phyloP scores from a whole-genome alignment of 805 yeast species.

The Clavispora carvajalis region DNA sequence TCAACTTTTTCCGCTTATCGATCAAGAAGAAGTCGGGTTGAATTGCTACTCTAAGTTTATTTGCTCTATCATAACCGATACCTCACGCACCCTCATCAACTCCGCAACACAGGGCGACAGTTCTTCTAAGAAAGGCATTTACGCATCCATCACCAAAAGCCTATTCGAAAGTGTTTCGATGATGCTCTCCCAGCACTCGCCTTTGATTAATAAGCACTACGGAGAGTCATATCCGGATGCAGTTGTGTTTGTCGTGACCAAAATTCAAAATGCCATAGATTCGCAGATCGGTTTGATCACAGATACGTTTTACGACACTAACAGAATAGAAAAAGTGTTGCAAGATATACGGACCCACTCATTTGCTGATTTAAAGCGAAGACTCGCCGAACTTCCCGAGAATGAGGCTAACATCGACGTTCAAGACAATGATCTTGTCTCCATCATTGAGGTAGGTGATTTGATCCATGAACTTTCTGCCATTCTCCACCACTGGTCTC shows the following conservation, averaged over 20 bases:
- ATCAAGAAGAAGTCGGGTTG: slow-evolving; percentile 65
- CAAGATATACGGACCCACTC: slow-evolving; percentile 51
- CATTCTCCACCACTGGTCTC: slow-evolving; percentile 80
- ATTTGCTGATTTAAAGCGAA: slow-evolving; percentile 22
- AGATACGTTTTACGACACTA: slow-evolving; percentile 78
- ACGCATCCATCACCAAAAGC: slow-evolving; percentile 56
- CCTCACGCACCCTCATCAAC: slow-evolving; percentile 63
- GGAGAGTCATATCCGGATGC: slow-evolving; percentile 45
- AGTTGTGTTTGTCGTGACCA: slow-evolving; percentile 61
- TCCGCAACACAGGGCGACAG: slow-evolving; percentile 21
- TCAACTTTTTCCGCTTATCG: slow-evolving; percentile 82
- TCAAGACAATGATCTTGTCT: slow-evolving; percentile 33
- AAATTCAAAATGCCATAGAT: slow-evolving; percentile 83
- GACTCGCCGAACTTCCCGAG: slow-evolving; percentile 9
- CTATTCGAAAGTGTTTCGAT: slow-evolving; percentile 80
- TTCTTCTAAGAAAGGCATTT: slow-evolving; percentile 41
- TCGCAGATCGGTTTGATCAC: slow-evolving; percentile 85
- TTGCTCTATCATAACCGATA: slow-evolving; percentile 75
- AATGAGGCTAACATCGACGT: slow-evolving; percentile 26
- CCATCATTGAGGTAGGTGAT: slow-evolving; percentile 64
- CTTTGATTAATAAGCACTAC: slow-evolving; percentile 68
- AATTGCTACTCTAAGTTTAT: slow-evolving; percentile 81
- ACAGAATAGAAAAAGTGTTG: slow-evolving; percentile 51
- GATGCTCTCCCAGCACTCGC: slow-evolving; percentile 82
- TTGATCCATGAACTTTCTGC: slow-evolving; percentile 65